Evolutionary conservation across 2,329 filamentous ascomycete species (phyloP).

Genomic region (Teratosphaeria nubilosa): DNA sequence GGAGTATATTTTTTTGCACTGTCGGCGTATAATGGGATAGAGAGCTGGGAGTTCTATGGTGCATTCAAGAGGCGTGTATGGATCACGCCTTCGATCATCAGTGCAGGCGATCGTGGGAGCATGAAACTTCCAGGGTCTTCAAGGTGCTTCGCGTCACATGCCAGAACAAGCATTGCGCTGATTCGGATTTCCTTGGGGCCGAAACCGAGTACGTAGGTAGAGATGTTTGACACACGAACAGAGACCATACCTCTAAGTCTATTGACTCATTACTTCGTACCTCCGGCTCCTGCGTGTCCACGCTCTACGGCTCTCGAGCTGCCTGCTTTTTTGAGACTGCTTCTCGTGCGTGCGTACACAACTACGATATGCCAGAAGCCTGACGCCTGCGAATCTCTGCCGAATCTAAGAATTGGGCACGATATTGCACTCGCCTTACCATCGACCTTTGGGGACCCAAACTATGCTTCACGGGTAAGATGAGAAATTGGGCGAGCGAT

Average conservation of each 20-base stretch:
- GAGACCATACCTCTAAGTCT: neutral
- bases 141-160: neutral
- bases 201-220: neutral
- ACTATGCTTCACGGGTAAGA: neutral
- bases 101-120: neutral
- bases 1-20: neutral
- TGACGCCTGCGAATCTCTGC: too few species aligned
- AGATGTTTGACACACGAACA: neutral
- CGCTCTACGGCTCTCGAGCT: too few species aligned
- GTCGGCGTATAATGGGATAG: neutral
- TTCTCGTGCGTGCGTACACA: too few species aligned
- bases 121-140: neutral
- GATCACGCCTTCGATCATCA: neutral
- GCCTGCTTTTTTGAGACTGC: too few species aligned
- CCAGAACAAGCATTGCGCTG: neutral
- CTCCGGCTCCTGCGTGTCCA: too few species aligned
- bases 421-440: too few species aligned
- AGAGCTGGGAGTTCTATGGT: neutral
- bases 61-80: neutral
- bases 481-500: neutral
- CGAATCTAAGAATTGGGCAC: too few species aligned
- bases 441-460: too few species aligned
- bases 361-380: too few species aligned
- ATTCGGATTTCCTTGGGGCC: neutral
- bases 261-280: neutral